phyloP scores from a whole-genome alignment of 108 stramenopile species.

The Aurantiochytrium sp. region DNA sequence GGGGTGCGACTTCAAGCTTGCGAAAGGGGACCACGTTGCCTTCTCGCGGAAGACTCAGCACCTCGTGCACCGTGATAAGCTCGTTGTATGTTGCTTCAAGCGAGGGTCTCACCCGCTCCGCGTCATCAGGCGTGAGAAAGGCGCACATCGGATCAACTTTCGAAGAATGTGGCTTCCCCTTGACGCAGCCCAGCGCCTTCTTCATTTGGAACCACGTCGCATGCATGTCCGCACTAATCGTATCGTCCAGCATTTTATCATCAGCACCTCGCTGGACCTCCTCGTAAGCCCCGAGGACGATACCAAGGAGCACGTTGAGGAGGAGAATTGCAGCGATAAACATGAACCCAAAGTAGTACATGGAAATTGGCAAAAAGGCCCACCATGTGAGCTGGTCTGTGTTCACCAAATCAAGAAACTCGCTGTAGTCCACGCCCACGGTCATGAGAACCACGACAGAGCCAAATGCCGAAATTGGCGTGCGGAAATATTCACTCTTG shows the following conservation, averaged over 20 bases:
- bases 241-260: neutral
- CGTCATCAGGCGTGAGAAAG: neutral
- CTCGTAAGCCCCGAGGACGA: neutral
- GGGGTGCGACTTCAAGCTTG: neutral
- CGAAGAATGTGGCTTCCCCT: neutral
- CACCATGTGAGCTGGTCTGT: neutral
- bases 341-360: conserved; percentile 7
- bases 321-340: neutral
- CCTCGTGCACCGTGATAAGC: neutral
- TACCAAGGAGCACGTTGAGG: neutral
- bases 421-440: neutral
- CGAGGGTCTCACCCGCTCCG: neutral
- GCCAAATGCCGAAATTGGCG: neutral
- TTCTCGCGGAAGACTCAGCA: neutral
- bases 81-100: neutral
- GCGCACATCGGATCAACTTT: neutral
- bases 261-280: neutral
- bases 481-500: neutral
- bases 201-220: neutral
- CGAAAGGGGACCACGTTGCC: neutral
- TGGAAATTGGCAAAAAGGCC: neutral
- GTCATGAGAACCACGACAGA: neutral
- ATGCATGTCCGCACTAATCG: neutral
- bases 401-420: neutral
- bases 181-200: neutral